Conservation (phyloP, 1,139 yeast species). For the Diutina mesorugosa region DNA sequence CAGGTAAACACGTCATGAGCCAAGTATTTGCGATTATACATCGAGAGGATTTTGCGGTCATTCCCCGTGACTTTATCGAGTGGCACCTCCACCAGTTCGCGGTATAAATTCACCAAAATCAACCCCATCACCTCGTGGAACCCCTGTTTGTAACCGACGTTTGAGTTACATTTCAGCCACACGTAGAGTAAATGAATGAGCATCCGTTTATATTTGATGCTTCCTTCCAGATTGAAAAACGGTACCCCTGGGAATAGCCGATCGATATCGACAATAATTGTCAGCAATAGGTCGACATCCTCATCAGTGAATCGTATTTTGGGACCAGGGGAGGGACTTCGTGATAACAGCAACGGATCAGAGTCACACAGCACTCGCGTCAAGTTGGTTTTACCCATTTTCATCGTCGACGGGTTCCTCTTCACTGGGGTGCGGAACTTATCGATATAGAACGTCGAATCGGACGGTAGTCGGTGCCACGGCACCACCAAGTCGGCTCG, state of each 20-base stretch:
- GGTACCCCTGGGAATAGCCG: conserved; percentile 50
- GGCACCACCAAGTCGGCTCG: conserved; percentile 24
- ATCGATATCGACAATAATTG: conserved; percentile 53
- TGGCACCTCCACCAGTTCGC: conserved; percentile 26
- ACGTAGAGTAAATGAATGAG: conserved; percentile 40
- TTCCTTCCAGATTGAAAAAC: conserved; percentile 19
- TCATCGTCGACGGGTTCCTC: neutral
- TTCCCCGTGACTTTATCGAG: conserved; percentile 4
- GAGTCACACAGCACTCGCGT: neutral
- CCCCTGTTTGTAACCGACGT: conserved; percentile 56
- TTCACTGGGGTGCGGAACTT: neutral
- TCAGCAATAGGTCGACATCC: conserved; percentile 12
- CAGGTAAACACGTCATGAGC: conserved; percentile 35
- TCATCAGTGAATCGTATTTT: neutral
- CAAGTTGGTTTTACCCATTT: neutral
- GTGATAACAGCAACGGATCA: neutral
- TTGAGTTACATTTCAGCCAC: conserved; percentile 40
- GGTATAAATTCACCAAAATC: conserved; percentile 35
- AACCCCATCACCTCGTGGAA: conserved; percentile 57
- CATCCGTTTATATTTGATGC: conserved; percentile 20
- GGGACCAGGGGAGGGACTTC: neutral
- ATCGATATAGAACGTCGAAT: conserved; percentile 5
- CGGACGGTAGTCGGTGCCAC: conserved; percentile 23
- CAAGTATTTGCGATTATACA: conserved; percentile 26
- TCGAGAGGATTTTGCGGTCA: conserved; percentile 21